Conservation (phyloP, 1,284 basidiomycete genomes). For the Fomes fomentarius region DNA sequence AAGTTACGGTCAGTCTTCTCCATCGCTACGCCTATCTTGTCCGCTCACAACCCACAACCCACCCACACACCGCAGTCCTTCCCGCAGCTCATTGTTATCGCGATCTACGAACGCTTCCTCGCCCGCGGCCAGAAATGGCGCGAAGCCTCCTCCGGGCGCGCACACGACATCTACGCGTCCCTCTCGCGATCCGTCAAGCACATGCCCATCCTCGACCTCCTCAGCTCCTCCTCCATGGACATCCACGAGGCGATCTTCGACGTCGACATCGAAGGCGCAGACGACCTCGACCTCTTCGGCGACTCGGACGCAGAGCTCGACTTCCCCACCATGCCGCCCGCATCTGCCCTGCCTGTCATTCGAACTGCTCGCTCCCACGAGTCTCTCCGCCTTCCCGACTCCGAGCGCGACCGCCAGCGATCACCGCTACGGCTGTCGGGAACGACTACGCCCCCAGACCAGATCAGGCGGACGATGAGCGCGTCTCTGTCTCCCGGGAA, state of each 20-base stretch:
- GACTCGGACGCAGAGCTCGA: conserved; percentile 49
- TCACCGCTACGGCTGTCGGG: conserved; percentile 2
- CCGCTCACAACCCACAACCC: too few species aligned
- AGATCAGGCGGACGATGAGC: conserved; percentile 20
- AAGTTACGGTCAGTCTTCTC: conserved; percentile 55
- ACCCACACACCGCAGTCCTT: conserved; percentile 58
- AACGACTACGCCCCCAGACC: conserved; percentile 8
- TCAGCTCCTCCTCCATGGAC: conserved; percentile 65
- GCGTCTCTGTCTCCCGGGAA: conserved; percentile 22
- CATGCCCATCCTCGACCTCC: conserved; percentile 72
- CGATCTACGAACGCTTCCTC: conserved; percentile 79
- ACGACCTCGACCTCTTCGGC: conserved; percentile 36
- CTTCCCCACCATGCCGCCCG: conserved; percentile 3
- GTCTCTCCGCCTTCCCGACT: too few species aligned
- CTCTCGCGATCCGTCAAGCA: conserved; percentile 72
- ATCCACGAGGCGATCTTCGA: conserved; percentile 80
- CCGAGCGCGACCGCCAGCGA: not conserved
- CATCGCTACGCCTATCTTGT: not conserved
- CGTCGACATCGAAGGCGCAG: conserved; percentile 55
- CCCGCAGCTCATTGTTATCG: conserved; percentile 79
- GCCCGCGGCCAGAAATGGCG: conserved; percentile 51
- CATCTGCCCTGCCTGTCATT: conserved; percentile 24
- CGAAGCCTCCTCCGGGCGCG: conserved; percentile 52
- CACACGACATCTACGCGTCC: conserved; percentile 60
- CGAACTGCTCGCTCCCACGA: conserved; percentile 48